Conservation (phyloP, 2,329 filamentous ascomycete genomes). For the Trichoderma arundinaceum region DNA sequence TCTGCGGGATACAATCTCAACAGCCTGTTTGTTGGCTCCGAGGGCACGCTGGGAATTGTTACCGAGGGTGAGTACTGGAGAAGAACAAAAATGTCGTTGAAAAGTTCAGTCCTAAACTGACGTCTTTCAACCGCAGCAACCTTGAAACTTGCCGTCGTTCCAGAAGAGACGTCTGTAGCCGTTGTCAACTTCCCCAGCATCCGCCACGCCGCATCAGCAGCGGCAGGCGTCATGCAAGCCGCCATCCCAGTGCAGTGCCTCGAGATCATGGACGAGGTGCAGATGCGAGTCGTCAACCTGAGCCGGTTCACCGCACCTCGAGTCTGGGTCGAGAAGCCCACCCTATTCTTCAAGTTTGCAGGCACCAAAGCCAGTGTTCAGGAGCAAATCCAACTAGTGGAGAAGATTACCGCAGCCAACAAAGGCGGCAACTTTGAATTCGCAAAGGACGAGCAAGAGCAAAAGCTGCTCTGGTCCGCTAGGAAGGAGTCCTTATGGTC, state of each 20-base stretch:
- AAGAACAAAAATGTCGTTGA: background rate
- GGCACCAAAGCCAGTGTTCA: conserved; percentile 78
- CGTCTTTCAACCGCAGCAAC: conserved; percentile 57
- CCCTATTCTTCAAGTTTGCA: conserved; percentile 85
- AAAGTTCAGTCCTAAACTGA: background rate
- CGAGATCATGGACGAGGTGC: conserved; percentile 88
- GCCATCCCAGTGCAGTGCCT: conserved; percentile 76
- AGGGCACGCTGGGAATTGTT: conserved; percentile 80
- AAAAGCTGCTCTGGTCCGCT: conserved; percentile 78
- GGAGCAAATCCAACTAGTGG: conserved; percentile 75
- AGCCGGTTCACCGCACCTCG: conserved; percentile 70
- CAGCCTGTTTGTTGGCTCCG: conserved; percentile 77
- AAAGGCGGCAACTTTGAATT: conserved; percentile 75
- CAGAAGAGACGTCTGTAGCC: conserved; percentile 76
- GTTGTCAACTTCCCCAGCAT: conserved; percentile 81
- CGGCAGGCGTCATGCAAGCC: conserved; percentile 75
- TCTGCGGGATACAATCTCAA: conserved; percentile 86
- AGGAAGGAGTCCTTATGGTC: conserved; percentile 85
- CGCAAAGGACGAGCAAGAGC: conserved; percentile 72
- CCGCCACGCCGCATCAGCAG: conserved; percentile 74
- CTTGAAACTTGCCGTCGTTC: conserved; percentile 77
- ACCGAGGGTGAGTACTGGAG: conserved; percentile 63
- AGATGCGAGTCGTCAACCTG: conserved; percentile 82
- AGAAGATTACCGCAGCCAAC: conserved; percentile 68
- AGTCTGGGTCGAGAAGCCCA: conserved; percentile 76